Evolutionary conservation across 169 alveolate genomes (phyloP), one percentile per base, ranked within the genome.

Genomic region (Miamiensis avidus): DNA sequence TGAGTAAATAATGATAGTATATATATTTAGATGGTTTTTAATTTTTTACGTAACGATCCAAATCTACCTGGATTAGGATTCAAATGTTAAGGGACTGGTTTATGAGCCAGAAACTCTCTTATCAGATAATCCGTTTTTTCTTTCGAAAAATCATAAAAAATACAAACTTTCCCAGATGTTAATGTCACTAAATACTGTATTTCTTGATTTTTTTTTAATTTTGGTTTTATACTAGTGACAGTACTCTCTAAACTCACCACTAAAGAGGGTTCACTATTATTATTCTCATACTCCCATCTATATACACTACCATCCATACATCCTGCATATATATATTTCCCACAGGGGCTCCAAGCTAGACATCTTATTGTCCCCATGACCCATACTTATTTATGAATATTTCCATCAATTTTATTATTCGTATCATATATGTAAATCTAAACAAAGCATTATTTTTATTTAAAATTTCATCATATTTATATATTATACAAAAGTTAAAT

Each of bases 261-360:
- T 81, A 34, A 65, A 28, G 74, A 20, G 4, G 75, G 78, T 30
- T 81, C 34, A 16, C 73, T 27, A 29, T 82, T 65, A 26, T 30
- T 31, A 65, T 79, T 72, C 11, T 79, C n/a, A 72, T 32, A 64
- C 65, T 83, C 75, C 89, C 88, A 88, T 34, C 65, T 73, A 79
- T 82, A 92, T 6, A 92, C 34, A 25, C 74, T 31, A 0, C 95
- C 95, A 34, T 84, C 82, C 90, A 92, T 88, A 0, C 91, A 78
- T n/a, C 93, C 95, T 33, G 89, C 83, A 1, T 83, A 34, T 0
- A 92, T 81, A 0, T 29, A 34, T 30, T 82, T 76, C 25, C 79
- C 88, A 72, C 76, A 74, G 26, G 74, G 82, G 49, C 83, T 88
- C 77, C 88, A 89, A 25, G 84, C 89, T 11, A 92, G 27, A 29